Base-by-base conservation (phyloP, 192 early-diverging fungal genomes). In the Coemansia sp. region DNA sequence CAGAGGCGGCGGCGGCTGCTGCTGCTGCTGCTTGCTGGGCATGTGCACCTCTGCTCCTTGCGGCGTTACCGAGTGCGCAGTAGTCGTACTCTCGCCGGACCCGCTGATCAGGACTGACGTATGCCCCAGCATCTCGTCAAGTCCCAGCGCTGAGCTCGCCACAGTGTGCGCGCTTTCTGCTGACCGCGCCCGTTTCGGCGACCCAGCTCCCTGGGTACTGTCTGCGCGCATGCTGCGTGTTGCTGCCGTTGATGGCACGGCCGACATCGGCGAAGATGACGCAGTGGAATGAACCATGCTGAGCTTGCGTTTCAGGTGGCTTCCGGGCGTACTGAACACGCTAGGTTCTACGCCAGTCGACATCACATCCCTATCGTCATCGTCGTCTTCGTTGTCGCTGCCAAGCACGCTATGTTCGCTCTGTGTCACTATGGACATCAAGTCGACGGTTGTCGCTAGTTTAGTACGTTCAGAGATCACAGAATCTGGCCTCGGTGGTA, bases 391-490 rank as follows among this genome's bases (percentile, higher is more conserved):
- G 35, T 37, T 10, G 35, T 37, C 35, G 35, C 15, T 15, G 37
- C 15, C 37, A 15, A 15, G 10, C 37, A 39, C 15, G 25, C 40
- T 61, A 28, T 12, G 23, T 7, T 61, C 43, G 18, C 40, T 18
- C 8, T 12, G 3, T 6, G 28, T 29, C 43, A 21, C 59, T 29
- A 72, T 55, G 2, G 62, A 62, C 63, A 74, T 59, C 66, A 59
- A 34, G 26, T 68, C 63, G 4, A 74, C 72, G 15, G 62, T 68
- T 20, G 37, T 29, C 4, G 72, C 72, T 58, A 74, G 26, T 29
- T 61, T 66, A 18, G 72, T 61, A 20, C 72, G 39, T n/a, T 60
- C 72, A 16, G 72, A 74, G 13, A 68, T 51, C 0, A 58, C 72
- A 10, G 72, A 74, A 6, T 16, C 34, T 2, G 72, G 37, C 6